A percentile compares a stretch with the other conserved stretches of the same genome.
Conservation (phyloP, 495 filamentous ascomycete species). For the Acidomyces sp. region DNA sequence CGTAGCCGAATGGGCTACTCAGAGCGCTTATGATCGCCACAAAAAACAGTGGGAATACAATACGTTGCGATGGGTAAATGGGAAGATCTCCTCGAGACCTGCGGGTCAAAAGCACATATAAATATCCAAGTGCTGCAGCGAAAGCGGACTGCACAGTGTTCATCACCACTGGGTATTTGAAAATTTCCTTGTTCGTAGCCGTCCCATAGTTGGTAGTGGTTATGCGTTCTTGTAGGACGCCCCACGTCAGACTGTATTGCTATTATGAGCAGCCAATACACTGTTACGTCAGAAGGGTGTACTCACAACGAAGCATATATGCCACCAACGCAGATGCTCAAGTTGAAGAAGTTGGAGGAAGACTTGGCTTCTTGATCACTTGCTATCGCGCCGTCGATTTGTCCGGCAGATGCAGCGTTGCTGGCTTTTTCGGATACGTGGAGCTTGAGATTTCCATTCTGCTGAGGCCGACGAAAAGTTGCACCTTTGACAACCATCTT, state of each 20-base stretch:
- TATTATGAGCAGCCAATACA: slow-evolving; percentile 1
- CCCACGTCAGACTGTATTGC: slow-evolving; percentile 72
- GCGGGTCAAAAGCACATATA: slow-evolving; percentile 58
- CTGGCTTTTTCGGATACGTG: slow-evolving; percentile 1
- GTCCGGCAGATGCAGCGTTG: slow-evolving; percentile 5
- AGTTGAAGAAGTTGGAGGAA: slow-evolving; percentile 30
- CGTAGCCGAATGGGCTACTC: slow-evolving; percentile 89
- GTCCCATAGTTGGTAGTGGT: slow-evolving; percentile 83
- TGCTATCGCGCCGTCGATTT: slow-evolving; percentile 9
- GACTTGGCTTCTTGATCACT: slow-evolving; percentile 4
- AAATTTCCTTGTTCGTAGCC: slow-evolving; percentile 45
- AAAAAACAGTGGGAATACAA: slow-evolving; percentile 67
- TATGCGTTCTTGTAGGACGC: slow-evolving; percentile 89
- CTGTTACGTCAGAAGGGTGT: neutral
- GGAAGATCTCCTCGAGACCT: slow-evolving; percentile 38
- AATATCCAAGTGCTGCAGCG: slow-evolving; percentile 63
- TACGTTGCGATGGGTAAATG: slow-evolving; percentile 61
- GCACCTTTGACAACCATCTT: too few species aligned
- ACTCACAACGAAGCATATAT: slow-evolving; percentile 94
- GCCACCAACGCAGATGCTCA: slow-evolving; percentile 75
- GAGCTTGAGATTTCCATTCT: too few species aligned
- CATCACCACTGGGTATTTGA: slow-evolving; percentile 85
- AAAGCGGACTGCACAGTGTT: slow-evolving; percentile 93
- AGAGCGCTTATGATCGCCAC: slow-evolving; percentile 80
- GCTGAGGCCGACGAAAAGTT: too few species aligned